Conservation (phyloP, 78 protist species). For the Emiliania huxleyi region DNA sequence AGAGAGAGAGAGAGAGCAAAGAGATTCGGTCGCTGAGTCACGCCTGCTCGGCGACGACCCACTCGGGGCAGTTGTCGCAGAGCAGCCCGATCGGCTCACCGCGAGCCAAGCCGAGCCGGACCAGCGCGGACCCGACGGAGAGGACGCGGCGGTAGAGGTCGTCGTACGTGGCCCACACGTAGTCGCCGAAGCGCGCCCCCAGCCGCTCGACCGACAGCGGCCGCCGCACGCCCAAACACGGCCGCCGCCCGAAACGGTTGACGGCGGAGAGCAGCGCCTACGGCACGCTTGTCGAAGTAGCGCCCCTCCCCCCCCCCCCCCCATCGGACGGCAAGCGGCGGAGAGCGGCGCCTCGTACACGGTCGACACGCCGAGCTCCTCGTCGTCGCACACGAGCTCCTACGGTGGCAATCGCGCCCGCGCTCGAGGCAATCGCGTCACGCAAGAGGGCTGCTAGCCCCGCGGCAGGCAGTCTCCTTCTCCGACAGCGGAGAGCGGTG, state of each 20-base stretch:
- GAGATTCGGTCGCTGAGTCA: background rate
- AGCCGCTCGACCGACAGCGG: background rate
- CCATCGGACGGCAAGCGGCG: background rate
- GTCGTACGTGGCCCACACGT: background rate
- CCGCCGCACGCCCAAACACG: background rate
- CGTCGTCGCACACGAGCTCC: conserved; percentile 1
- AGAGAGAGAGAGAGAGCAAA: background rate
- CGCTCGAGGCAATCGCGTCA: too few relatives aligned
- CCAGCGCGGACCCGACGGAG: background rate
- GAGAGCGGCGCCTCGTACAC: conserved; percentile 5
- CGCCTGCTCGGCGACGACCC: conserved; percentile 3
- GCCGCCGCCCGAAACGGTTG: background rate
- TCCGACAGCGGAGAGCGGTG: background rate
- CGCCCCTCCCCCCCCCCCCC: too few relatives aligned
- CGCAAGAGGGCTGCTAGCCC: too few relatives aligned
- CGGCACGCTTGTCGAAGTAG: background rate
- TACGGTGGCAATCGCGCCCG: background rate
- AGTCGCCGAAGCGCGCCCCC: background rate
- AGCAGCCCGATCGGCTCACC: background rate
- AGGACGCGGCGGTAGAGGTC: background rate
- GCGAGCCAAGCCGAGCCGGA: background rate
- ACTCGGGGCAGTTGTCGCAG: background rate
- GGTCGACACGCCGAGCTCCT: conserved; percentile 6
- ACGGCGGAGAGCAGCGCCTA: background rate
- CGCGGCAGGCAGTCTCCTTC: too few relatives aligned